A percentile compares a stretch with the other conserved stretches of the same genome.
Conservation (phyloP, 2,329 filamentous ascomycete genomes). For the Fusarium sp. region DNA sequence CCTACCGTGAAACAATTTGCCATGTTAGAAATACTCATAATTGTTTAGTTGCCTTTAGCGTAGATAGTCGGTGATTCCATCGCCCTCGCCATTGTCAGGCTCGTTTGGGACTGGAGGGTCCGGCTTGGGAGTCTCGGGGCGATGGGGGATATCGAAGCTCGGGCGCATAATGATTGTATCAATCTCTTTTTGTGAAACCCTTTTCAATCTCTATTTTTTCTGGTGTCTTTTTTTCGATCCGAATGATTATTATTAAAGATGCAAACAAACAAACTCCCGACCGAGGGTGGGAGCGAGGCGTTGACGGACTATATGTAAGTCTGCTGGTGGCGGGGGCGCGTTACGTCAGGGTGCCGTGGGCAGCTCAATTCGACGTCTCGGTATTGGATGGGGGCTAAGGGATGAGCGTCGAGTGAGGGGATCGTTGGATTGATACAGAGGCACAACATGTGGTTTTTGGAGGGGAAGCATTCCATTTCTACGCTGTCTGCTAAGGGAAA, state of each 20-base stretch:
- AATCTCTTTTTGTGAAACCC: neutral
- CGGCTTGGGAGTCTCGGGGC: slow-evolving; percentile 49
- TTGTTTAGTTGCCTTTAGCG: neutral
- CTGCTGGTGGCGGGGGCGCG: slow-evolving; percentile 26
- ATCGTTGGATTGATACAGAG: slow-evolving; percentile 8
- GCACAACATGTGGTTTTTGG: slow-evolving; percentile 24
- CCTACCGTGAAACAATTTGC: slow-evolving; percentile 21
- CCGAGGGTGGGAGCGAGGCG: slow-evolving; percentile 18
- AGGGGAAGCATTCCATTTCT: slow-evolving; percentile 25
- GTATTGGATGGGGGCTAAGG: neutral
- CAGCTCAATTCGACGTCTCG: neutral
- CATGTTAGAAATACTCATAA: neutral
- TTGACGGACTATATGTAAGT: slow-evolving; percentile 16
- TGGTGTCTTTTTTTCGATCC: neutral
- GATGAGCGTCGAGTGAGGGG: slow-evolving; percentile 20
- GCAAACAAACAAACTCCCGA: neutral
- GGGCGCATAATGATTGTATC: slow-evolving; percentile 15
- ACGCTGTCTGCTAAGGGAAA: neutral
- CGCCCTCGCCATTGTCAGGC: slow-evolving; percentile 48
- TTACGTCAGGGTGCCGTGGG: slow-evolving; percentile 34
- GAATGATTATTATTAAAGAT: neutral
- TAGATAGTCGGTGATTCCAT: slow-evolving; percentile 47
- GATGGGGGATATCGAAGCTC: slow-evolving; percentile 32
- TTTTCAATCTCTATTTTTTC: neutral
- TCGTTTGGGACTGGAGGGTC: slow-evolving; percentile 47